Conservation (phyloP, 177 flowering plant genomes). For the Tripterygium wilfordii region DNA sequence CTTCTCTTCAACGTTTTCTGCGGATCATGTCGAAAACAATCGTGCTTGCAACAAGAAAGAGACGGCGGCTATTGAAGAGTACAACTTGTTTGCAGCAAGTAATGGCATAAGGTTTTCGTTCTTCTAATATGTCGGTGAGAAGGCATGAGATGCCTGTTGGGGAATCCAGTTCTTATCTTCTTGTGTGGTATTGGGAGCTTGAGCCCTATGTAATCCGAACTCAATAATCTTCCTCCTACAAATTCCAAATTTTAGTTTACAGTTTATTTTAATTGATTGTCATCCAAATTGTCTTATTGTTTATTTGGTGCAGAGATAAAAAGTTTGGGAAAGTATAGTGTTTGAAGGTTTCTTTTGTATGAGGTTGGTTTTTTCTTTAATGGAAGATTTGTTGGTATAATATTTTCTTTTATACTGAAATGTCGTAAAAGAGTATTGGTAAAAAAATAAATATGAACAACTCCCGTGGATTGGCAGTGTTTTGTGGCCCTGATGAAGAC, state of each 20-base stretch:
- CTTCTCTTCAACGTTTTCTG: conserved; percentile 18
- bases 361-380: conserved; percentile 13
- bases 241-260: conserved; percentile 25
- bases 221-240: conserved; percentile 35
- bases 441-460: no score
- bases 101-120: conserved; percentile 59
- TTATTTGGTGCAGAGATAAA: conserved; percentile 30
- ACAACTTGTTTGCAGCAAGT: conserved; percentile 73
- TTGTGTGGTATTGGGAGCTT: conserved; percentile 24
- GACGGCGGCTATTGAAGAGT: conserved; percentile 55
- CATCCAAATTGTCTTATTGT: conserved; percentile 17
- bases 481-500: no score
- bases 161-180: conserved; percentile 26
- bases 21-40: conserved; percentile 29
- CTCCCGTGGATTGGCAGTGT: no score
- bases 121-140: conserved; percentile 31
- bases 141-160: conserved; percentile 28
- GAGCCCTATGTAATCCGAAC: conserved; percentile 28
- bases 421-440: no score
- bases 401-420: background rate
- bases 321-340: conserved; percentile 15
- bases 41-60: conserved; percentile 44
- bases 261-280: conserved; percentile 22
- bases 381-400: conserved; percentile 16
- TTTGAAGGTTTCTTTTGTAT: conserved; percentile 16